phyloP scores from a whole-genome alignment of 2,329 filamentous ascomycete species.

The Coniochaeta sp. region DNA sequence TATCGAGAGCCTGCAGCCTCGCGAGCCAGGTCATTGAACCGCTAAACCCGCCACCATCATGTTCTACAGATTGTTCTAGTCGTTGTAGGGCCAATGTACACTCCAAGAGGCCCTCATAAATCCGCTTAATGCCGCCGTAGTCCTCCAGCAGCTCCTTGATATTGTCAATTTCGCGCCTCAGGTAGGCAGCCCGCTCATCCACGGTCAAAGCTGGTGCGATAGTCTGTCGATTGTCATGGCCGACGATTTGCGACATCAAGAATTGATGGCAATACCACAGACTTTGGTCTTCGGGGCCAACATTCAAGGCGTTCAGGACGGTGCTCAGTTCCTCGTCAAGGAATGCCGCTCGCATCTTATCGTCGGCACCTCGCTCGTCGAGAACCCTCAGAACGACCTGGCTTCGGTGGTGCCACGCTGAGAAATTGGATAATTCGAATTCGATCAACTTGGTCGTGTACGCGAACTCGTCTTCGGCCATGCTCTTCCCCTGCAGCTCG shows the following conservation, averaged over 20 bases:
- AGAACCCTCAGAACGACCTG: constrained; percentile 74
- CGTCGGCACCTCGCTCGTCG: constrained; percentile 59
- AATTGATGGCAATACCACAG: constrained; percentile 96
- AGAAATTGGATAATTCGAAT: constrained; percentile 88
- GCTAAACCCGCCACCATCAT: no score
- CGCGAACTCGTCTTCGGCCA: constrained; percentile 74
- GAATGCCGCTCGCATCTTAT: constrained; percentile 56
- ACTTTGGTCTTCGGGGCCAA: constrained; percentile 89
- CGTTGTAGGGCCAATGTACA: not conserved
- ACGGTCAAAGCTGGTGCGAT: no score
- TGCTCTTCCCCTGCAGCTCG: constrained; percentile 45
- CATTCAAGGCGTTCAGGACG: constrained; percentile 73
- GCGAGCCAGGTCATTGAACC: no score
- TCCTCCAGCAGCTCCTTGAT: not conserved
- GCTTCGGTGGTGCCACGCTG: constrained; percentile 88
- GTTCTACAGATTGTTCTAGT: no score
- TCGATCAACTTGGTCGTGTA: constrained; percentile 89
- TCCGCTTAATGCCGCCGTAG: not conserved
- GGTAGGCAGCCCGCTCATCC: not conserved
- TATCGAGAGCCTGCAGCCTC: no score
- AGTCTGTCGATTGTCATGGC: not conserved
- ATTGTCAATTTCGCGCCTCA: not conserved
- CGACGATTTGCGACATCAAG: constrained; percentile 61
- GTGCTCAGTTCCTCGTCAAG: constrained; percentile 71
- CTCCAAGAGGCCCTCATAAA: not conserved